Evolutionary conservation across 352 stramenopile species (phyloP).

Genomic region (Pythium myriotylum): DNA sequence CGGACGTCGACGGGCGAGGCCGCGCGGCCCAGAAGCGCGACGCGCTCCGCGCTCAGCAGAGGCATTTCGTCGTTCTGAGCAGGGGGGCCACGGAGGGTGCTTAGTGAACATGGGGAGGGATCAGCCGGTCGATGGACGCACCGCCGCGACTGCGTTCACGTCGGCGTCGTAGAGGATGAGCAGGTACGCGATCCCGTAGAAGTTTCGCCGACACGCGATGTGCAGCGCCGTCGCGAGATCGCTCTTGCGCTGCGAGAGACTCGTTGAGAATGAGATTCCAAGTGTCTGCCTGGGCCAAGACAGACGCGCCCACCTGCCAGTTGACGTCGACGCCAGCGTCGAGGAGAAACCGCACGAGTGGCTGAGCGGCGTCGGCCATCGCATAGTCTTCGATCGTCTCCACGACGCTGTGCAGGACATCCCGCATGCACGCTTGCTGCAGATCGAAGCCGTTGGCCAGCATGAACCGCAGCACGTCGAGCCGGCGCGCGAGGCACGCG

Average conservation of each 20-base stretch:
- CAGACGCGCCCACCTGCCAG: conserved; percentile 49
- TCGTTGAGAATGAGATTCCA: neutral
- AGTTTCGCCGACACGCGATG: conserved; percentile 60
- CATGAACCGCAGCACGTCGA: conserved; percentile 72
- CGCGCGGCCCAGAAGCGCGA: conserved; percentile 7
- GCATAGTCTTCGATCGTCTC: conserved; percentile 32
- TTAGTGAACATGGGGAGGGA: neutral
- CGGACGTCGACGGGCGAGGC: conserved; percentile 13
- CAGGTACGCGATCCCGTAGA: conserved; percentile 63
- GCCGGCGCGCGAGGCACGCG: conserved; percentile 39
- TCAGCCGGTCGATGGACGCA: conserved; percentile 22
- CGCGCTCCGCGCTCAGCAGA: conserved; percentile 45
- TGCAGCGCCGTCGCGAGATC: conserved; percentile 71
- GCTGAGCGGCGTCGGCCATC: conserved; percentile 45
- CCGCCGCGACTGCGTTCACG: conserved; percentile 69
- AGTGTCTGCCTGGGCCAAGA: neutral
- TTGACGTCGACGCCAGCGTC: conserved; percentile 70
- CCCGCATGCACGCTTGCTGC: conserved; percentile 51
- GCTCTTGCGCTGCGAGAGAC: conserved; percentile 33
- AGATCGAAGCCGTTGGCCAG: conserved; percentile 68
- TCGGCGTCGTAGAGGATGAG: conserved; percentile 73
- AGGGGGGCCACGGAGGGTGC: neutral
- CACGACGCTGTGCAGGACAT: conserved; percentile 57
- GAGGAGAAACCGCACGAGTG: conserved; percentile 62
- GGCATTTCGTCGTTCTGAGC: conserved; percentile 70